Base-by-base conservation (phyloP, 169 alveolate genomes). In the Cryptosporidium sp. region DNA sequence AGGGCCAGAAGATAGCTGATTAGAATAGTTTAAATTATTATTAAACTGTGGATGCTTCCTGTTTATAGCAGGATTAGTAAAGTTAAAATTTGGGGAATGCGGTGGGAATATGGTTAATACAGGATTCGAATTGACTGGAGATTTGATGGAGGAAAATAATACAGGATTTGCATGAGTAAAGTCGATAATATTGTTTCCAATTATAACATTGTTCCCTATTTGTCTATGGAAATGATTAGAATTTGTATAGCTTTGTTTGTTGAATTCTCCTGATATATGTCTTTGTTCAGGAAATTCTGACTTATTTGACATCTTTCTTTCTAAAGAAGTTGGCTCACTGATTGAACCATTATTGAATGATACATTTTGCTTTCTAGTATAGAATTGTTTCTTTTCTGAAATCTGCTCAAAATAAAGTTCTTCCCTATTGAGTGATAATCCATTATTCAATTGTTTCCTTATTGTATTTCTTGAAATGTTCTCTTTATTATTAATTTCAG, bases 261-360 rank as follows among this genome's bases (percentile, higher is more conserved):
- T 26, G 10, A 55, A 55, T 10, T 55, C 67, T n/a, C 14, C 29
- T 23, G 37, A 55, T 18, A 23, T 65, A 6, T 31, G 50, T 29
- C 29, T 65, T 65, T 65, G 71, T 26, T 65, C 51, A 0, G 29
- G 0, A 12, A 26, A 23, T 16, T n/a, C 67, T 55, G 67, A 55
- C 7, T 9, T 8, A 26, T 55, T 55, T 6, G 35, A 55, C 0
- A 12, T 26, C 29, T n/a, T 55, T 26, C 67, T 55, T 26, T 55
- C 67, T 21, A 55, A 26, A 26, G 33, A 14, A 14, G 62, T 6
- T n/a, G 62, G 67, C 0, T 55, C 21, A 26, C 67, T 55, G 8
- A 51, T 39, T n/a, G 62, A 33, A 0, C 86, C 86, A 41, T 58
- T 73, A 21, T 55, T 73, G 16, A 73, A 73, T 37, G 86, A 73